Evolutionary conservation across 2,329 filamentous ascomycete species (phyloP), one percentile per base, ranked within the genome.

Genomic region (Aureobasidium sp.): DNA sequence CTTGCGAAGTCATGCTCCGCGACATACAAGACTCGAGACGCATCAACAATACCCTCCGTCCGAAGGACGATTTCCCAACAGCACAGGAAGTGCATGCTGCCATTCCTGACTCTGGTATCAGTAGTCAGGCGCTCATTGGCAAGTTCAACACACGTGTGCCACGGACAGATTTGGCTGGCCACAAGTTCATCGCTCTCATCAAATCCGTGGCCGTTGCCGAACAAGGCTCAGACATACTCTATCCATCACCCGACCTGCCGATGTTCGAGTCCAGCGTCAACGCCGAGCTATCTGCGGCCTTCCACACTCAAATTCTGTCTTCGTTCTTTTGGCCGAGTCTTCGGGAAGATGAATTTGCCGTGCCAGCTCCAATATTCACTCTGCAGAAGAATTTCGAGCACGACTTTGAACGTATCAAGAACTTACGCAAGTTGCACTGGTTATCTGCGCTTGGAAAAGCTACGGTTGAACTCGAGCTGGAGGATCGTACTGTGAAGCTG

Each of bases 1-100:
- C 90, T 53, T 97, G 92, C 74, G 93, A 99, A 71, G 94, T 99
- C 69, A 99, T 99, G 94, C 84, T 99, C 62, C 90, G 88, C 66
- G 94, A 99, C 72, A 89, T 97, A 39, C 83, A 89, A 66, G 92
- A 97, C 63, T 89, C 97, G 70, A 77, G 80, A 8, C 78, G 82
- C 14, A 85, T 96, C 51, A 79, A 85, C 45, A 68, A 64, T 37
- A 67, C 69, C 3, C 64, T 73, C n/a, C 70, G 74, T 65, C 64
- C 67, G 61, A 67, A 59, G 64, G 63, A 68, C 53, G 66, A 69
- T 34, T 64, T 67, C 12, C 70, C 71, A 12, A 70, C 69, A 3
- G 68, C 68, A 5, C 65, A 67, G 37, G 71, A 74, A 22, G 66
- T 74, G 8, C 69, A 71, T 62, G 68, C 67, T 44, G 72, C 70